Evolutionary conservation across 169 alveolate species (phyloP).

Genomic region (Babesia divergens): DNA sequence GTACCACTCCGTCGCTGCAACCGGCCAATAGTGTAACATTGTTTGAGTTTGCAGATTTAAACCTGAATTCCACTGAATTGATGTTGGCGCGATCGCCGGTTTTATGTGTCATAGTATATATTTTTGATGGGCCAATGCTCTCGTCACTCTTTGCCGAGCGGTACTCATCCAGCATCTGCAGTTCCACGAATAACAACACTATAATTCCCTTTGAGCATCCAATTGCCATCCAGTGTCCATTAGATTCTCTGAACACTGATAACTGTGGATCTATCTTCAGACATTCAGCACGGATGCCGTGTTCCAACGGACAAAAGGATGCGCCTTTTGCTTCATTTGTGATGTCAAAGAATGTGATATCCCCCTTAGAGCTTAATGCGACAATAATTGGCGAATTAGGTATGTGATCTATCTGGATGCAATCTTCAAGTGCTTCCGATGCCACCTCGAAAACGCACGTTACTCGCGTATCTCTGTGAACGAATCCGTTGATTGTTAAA

Average conservation of each 20-base stretch:
- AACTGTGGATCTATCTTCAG: background rate
- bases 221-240: constrained; percentile 5
- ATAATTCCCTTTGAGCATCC: constrained; percentile 1
- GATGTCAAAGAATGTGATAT: background rate
- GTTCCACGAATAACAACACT: background rate
- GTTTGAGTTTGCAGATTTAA: background rate
- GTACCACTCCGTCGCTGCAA: constrained; percentile 48
- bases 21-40: constrained; percentile 39
- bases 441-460: constrained; percentile 13
- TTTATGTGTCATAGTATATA: background rate
- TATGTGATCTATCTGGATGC: constrained; percentile 33
- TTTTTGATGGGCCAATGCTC: background rate
- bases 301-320: background rate
- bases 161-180: background rate
- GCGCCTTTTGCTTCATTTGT: background rate
- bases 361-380: background rate
- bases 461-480: constrained; percentile 32
- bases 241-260: background rate
- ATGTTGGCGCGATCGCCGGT: constrained; percentile 12
- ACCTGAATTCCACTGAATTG: constrained; percentile 24
- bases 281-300: background rate
- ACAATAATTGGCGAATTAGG: background rate
- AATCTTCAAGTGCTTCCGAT: background rate
- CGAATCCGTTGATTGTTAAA: constrained; percentile 36
- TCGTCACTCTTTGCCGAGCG: background rate